Percentiles rank a stretch among this genome's conserved stretches.
Evolutionary conservation across 805 yeast genomes (phyloP).

Genomic region (Saccharomycopsis sp.): DNA sequence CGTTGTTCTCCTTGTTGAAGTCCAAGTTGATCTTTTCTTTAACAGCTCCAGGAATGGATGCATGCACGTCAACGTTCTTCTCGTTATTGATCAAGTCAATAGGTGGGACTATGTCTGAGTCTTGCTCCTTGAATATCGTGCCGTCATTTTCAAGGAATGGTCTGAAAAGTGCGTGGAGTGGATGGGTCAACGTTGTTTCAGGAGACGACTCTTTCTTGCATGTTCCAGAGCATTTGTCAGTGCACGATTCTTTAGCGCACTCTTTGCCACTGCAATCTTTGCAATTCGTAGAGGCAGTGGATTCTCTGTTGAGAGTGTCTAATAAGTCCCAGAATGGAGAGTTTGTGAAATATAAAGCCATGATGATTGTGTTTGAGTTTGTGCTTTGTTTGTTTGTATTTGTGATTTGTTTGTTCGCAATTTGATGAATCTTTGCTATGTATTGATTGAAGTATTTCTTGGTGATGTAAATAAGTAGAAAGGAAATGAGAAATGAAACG

Average conservation of each 20-base stretch:
- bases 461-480: too few relatives aligned
- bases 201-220: background rate
- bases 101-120: constrained; percentile 33
- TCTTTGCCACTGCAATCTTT: background rate
- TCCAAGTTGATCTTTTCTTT: constrained; percentile 39
- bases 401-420: too few relatives aligned
- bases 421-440: too few relatives aligned
- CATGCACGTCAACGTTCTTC: constrained; percentile 34
- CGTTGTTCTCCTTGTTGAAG: constrained; percentile 39
- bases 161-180: background rate
- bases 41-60: constrained; percentile 43
- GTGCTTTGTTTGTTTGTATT: too few relatives aligned
- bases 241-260: background rate
- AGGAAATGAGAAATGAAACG: too few relatives aligned
- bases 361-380: too few relatives aligned
- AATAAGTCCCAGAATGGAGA: constrained; percentile 1
- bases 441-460: too few relatives aligned
- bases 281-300: background rate
- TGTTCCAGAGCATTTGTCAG: background rate
- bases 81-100: constrained; percentile 42
- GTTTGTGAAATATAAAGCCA: background rate
- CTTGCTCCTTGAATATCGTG: background rate
- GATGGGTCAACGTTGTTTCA: background rate
- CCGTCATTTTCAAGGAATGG: background rate
- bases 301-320: background rate